A percentile compares a stretch with the other conserved stretches of the same genome.
Conservation (phyloP, 108 stramenopile genomes). For the Stephanodiscus minutulus region DNA sequence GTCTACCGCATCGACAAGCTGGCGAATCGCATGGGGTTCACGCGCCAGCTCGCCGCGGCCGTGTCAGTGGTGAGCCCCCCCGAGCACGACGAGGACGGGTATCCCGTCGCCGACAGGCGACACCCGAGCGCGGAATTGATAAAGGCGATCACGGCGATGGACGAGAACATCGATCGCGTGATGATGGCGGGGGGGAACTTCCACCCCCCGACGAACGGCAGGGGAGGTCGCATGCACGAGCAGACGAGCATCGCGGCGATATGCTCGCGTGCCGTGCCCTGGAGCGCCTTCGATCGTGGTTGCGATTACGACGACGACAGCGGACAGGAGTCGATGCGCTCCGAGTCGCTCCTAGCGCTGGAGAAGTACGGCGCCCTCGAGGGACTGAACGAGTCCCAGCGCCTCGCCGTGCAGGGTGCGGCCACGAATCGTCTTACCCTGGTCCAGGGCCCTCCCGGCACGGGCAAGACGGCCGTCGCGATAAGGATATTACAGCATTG, state of each 20-base stretch:
- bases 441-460: slow-evolving; percentile 89
- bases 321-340: slow-evolving; percentile 66
- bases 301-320: slow-evolving; percentile 35
- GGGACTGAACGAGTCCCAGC: slow-evolving; percentile 85
- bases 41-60: slow-evolving; percentile 85
- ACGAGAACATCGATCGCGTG: slow-evolving; percentile 86
- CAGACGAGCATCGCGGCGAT: slow-evolving; percentile 85
- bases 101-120: slow-evolving; percentile 48
- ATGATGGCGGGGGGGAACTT: slow-evolving; percentile 65
- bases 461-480: slow-evolving; percentile 88
- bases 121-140: slow-evolving; percentile 82
- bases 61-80: slow-evolving; percentile 71
- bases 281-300: slow-evolving; percentile 65
- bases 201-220: slow-evolving; percentile 37
- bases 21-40: slow-evolving; percentile 93
- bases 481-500: slow-evolving; percentile 90
- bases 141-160: slow-evolving; percentile 92
- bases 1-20: slow-evolving; percentile 92
- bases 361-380: slow-evolving; percentile 86
- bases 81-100: slow-evolving; percentile 42
- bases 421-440: slow-evolving; percentile 86
- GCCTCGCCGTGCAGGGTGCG: slow-evolving; percentile 88
- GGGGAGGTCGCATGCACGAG: slow-evolving; percentile 24
- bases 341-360: slow-evolving; percentile 67
- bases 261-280: slow-evolving; percentile 85